Conservation (phyloP, 495 filamentous ascomycete genomes). For the Penicillium silybi region DNA sequence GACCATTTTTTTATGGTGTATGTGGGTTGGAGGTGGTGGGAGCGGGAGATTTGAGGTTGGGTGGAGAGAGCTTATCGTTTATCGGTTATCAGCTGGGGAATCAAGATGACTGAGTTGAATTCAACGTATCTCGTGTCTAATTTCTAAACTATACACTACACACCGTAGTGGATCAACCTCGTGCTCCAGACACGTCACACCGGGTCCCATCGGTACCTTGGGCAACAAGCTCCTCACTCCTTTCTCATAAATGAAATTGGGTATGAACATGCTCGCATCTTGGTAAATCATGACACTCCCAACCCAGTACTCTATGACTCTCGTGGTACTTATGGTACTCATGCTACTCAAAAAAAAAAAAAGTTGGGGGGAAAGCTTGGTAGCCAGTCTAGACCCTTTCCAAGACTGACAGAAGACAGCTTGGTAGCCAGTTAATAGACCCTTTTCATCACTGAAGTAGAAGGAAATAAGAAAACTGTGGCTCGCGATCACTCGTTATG, state of each 20-base stretch:
- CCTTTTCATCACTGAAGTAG: no score
- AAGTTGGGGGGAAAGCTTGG: no score
- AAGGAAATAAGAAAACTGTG: no score
- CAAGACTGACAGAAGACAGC: no score
- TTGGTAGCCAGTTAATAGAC: no score
- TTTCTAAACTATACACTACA: background rate
- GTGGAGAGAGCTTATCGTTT: background rate
- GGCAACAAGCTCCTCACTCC: background rate
- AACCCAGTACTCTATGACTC: no score
- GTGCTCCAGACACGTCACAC: background rate
- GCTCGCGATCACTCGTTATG: no score
- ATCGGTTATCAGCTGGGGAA: background rate
- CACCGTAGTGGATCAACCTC: background rate
- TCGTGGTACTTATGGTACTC: no score
- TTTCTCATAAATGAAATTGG: background rate
- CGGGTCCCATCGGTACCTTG: background rate
- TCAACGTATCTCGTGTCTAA: background rate
- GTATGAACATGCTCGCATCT: background rate
- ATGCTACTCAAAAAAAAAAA: no score
- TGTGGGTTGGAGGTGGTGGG: constrained; percentile 3
- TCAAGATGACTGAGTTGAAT: no score
- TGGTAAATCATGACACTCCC: no score
- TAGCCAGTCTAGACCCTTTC: no score
- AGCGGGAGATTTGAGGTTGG: constrained; percentile 1
- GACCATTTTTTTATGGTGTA: constrained; percentile 44